Conservation (phyloP, 495 filamentous ascomycete genomes). For the Oleoguttula mirabilis region DNA sequence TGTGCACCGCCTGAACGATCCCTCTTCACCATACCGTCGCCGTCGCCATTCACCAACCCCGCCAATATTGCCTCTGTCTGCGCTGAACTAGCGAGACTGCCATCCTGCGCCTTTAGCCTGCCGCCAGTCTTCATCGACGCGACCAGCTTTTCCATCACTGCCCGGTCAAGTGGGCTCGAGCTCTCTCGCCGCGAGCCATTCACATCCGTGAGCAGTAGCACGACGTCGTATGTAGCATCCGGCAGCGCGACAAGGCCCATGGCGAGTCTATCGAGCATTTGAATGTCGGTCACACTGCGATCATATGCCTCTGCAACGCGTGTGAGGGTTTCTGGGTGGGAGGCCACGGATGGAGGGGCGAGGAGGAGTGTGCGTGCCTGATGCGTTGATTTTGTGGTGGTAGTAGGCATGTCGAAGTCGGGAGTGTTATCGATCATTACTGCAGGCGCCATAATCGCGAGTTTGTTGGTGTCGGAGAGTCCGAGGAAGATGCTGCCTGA, state of each 20-base stretch:
- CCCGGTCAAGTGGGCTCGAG: slow-evolving; percentile 47
- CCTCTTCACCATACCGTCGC: slow-evolving; percentile 59
- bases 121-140: slow-evolving; percentile 59
- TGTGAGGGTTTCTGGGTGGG: slow-evolving; percentile 50
- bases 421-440: slow-evolving; percentile 32
- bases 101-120: slow-evolving; percentile 56
- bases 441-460: slow-evolving; percentile 30
- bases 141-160: slow-evolving; percentile 56
- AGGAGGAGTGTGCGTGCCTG: slow-evolving; percentile 50
- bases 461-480: too few species aligned
- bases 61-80: slow-evolving; percentile 67
- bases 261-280: slow-evolving; percentile 94
- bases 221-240: slow-evolving; percentile 61
- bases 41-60: slow-evolving; percentile 52
- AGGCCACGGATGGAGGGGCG: slow-evolving; percentile 60
- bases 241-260: slow-evolving; percentile 73
- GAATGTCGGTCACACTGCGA: slow-evolving; percentile 67
- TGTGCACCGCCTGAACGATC: slow-evolving; percentile 44
- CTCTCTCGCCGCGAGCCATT: slow-evolving; percentile 52
- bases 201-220: slow-evolving; percentile 71
- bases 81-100: slow-evolving; percentile 41
- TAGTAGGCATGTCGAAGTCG: slow-evolving; percentile 29
- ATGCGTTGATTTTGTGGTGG: slow-evolving; percentile 13
- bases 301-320: slow-evolving; percentile 50
- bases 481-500: background rate